Percentiles rank a stretch among this genome's conserved stretches.
Evolutionary conservation across 2,329 filamentous ascomycete species (phyloP).

Genomic region (Aureobasidium sp.): DNA sequence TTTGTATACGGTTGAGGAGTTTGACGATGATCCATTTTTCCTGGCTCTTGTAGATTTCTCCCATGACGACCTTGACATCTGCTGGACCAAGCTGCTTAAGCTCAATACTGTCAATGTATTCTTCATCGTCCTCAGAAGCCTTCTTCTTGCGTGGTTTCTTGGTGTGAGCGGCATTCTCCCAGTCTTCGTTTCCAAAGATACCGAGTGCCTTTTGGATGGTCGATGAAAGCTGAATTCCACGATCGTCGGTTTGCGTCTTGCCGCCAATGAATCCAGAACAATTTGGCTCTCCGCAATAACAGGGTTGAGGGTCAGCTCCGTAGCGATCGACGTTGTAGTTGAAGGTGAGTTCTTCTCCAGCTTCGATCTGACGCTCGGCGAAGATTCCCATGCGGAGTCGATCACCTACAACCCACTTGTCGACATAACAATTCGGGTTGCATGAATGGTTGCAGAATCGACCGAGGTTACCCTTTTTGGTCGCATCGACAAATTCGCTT

Average conservation of each 20-base stretch:
- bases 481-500: conserved; percentile 94
- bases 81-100: conserved; percentile 72
- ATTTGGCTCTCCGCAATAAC: conserved; percentile 90
- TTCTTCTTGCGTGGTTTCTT: conserved; percentile 93
- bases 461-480: conserved; percentile 90
- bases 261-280: conserved; percentile 96
- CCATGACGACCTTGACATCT: conserved; percentile 90
- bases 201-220: conserved; percentile 84
- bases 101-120: conserved; percentile 86
- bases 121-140: conserved; percentile 82
- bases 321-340: conserved; percentile 99
- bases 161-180: conserved; percentile 74
- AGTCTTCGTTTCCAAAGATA: conserved; percentile 85
- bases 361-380: conserved; percentile 72
- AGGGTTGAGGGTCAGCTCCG: conserved; percentile 91
- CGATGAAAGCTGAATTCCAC: conserved; percentile 82
- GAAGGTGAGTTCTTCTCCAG: conserved; percentile 93
- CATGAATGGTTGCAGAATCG: conserved; percentile 99
- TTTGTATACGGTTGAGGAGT: conserved; percentile 79
- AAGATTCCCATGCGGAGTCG: conserved; percentile 99
- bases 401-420: conserved; percentile 98
- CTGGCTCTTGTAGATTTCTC: conserved; percentile 92
- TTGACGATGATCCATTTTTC: conserved; percentile 99
- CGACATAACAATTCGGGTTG: conserved; percentile 97
- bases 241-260: conserved; percentile 85